A percentile compares a stretch with the other conserved stretches of the same genome.
phyloP scores from a whole-genome alignment of 2,329 filamentous ascomycete genomes.

The Aspergillus brasiliensis region DNA sequence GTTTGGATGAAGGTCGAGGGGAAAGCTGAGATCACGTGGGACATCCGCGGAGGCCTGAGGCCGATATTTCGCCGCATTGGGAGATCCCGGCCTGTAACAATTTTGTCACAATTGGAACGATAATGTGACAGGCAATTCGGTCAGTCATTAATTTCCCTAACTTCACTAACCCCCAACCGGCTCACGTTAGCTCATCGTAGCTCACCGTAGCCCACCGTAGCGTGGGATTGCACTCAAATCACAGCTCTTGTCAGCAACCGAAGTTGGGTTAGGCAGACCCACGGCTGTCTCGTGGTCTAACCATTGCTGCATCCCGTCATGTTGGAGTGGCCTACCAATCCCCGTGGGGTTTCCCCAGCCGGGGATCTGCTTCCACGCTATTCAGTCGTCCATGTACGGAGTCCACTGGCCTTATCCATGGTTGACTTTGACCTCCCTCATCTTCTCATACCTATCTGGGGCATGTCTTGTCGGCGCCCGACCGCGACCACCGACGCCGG shows the following conservation, averaged over 20 bases:
- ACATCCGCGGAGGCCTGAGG: background rate
- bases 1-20: background rate
- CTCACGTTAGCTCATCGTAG: background rate
- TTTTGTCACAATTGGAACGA: too few relatives aligned
- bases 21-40: background rate
- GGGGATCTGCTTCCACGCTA: background rate
- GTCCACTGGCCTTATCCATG: background rate
- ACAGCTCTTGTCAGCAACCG: background rate
- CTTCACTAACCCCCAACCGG: background rate
- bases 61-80: background rate
- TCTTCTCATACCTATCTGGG: background rate
- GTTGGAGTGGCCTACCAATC: background rate
- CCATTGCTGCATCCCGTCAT: background rate
- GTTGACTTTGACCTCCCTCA: background rate
- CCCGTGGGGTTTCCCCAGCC: conserved; percentile 3
- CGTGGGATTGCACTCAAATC: background rate
- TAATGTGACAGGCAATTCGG: too few relatives aligned
- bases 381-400: background rate
- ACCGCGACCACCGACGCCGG: background rate
- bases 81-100: background rate
- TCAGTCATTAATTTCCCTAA: too few relatives aligned
- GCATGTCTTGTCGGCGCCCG: background rate
- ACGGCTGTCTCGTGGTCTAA: background rate
- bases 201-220: background rate
- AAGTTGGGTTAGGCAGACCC: background rate